Percentiles rank a stretch among this genome's conserved stretches.
These are phyloP conservation scores for Brassica juncea DNA, from an alignment of 345 rosid genomes.

Conservation along the genomic window DNA sequence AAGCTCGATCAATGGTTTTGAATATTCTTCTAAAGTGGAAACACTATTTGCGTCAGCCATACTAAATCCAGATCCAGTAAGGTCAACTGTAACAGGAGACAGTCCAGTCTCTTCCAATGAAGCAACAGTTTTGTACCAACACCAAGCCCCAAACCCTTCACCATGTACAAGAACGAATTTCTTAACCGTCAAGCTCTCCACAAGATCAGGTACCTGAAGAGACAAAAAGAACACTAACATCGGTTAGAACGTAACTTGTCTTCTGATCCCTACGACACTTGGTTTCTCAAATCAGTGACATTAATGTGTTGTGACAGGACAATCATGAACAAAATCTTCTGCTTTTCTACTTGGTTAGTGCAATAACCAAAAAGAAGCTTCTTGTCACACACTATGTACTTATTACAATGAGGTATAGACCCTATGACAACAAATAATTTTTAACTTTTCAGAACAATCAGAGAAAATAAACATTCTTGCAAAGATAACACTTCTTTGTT, in stretches of 20 bases:
- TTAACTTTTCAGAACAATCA: not conserved
- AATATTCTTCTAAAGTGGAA: slow-evolving; percentile 70
- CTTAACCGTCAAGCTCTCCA: slow-evolving; percentile 60
- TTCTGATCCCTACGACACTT: not conserved
- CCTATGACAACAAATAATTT: not conserved
- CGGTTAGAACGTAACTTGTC: not conserved
- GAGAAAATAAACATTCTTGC: not conserved
- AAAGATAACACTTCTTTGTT: slow-evolving; percentile 4
- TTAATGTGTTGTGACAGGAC: not conserved
- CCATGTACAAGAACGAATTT: slow-evolving; percentile 79
- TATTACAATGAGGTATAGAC: slow-evolving; percentile 10
- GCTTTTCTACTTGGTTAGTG: not conserved
- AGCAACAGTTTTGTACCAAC: slow-evolving; percentile 91
- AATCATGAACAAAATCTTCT: not conserved
- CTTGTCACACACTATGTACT: slow-evolving; percentile 2
- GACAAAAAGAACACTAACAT: not conserved
- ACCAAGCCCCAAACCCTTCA: slow-evolving; percentile 98
- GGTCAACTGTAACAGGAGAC: slow-evolving; percentile 69
- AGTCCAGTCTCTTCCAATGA: slow-evolving; percentile 79
- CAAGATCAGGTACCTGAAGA: slow-evolving; percentile 57
- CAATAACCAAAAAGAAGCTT: slow-evolving; percentile 1
- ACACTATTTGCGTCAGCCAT: slow-evolving; percentile 61
- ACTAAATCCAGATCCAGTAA: slow-evolving; percentile 78
- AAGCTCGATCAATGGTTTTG: slow-evolving; percentile 67
- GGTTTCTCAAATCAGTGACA: not conserved